Conservation (phyloP, 2,329 filamentous ascomycete species). For the Phoma sp. region DNA sequence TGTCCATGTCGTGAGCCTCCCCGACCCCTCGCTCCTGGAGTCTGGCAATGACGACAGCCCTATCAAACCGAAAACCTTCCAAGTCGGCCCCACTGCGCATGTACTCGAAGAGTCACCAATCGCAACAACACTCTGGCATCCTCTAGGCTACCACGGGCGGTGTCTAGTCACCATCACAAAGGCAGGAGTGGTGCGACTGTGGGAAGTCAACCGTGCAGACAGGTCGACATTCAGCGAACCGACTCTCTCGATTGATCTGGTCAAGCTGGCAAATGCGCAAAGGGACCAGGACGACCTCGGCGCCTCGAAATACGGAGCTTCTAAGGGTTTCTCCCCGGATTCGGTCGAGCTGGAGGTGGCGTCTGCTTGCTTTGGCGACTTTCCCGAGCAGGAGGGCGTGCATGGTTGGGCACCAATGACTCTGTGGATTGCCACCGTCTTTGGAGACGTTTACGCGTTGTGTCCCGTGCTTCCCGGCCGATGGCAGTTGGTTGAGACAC, state of each 20-base stretch:
- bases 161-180: constrained; percentile 87
- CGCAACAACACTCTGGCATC: constrained; percentile 88
- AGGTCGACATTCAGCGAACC: constrained; percentile 87
- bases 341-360: constrained; percentile 93
- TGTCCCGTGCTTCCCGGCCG: constrained; percentile 87
- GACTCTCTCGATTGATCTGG: constrained; percentile 82
- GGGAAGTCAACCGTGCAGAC: constrained; percentile 86
- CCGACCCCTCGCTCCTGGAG: constrained; percentile 77
- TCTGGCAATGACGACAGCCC: constrained; percentile 72
- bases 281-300: constrained; percentile 83
- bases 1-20: constrained; percentile 84
- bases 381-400: constrained; percentile 60
- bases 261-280: constrained; percentile 84
- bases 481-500: constrained; percentile 67
- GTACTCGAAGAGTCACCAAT: constrained; percentile 84
- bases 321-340: constrained; percentile 86
- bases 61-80: constrained; percentile 84
- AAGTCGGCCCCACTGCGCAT: constrained; percentile 90
- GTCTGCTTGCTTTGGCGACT: constrained; percentile 85
- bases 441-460: constrained; percentile 90
- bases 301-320: constrained; percentile 74
- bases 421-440: constrained; percentile 93
- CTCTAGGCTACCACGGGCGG: constrained; percentile 79
- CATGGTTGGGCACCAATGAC: constrained; percentile 92
- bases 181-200: constrained; percentile 86